Evolutionary conservation across 2,329 filamentous ascomycete species (phyloP).

Genomic region (Pseudogymnoascus sp.): DNA sequence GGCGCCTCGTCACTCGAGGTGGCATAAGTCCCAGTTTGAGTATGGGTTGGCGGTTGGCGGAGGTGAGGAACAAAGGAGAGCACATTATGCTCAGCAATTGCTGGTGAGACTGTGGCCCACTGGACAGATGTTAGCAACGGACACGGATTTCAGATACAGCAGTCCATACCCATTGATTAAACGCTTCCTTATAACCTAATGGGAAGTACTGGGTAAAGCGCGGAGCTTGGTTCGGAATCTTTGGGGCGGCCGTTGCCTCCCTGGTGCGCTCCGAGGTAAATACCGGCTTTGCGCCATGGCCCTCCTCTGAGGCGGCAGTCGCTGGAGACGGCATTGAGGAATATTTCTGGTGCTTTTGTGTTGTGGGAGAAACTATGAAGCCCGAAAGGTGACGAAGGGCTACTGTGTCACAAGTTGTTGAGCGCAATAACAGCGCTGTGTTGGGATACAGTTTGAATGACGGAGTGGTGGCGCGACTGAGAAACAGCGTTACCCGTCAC

Average conservation of each 20-base stretch:
- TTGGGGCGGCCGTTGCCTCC: slow-evolving; percentile 19
- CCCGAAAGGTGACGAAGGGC: slow-evolving; percentile 25
- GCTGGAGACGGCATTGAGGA: slow-evolving; percentile 28
- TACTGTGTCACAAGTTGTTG: slow-evolving; percentile 22
- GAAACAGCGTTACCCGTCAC: slow-evolving; percentile 16
- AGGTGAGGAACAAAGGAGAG: slow-evolving; percentile 80
- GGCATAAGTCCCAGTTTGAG: slow-evolving; percentile 48
- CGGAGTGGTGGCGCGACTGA: slow-evolving; percentile 12
- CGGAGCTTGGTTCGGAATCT: slow-evolving; percentile 25
- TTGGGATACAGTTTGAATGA: slow-evolving; percentile 30
- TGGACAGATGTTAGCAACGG: slow-evolving; percentile 32
- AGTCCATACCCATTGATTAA: slow-evolving; percentile 72
- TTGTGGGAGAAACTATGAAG: slow-evolving; percentile 20
- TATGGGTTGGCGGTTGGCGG: slow-evolving; percentile 51
- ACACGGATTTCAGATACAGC: not conserved
- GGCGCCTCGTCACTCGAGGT: slow-evolving; percentile 35
- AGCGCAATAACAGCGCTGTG: slow-evolving; percentile 28
- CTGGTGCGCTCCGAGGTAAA: slow-evolving; percentile 41
- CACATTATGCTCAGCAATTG: slow-evolving; percentile 79
- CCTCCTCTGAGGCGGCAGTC: slow-evolving; percentile 27
- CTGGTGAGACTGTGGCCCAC: slow-evolving; percentile 82
- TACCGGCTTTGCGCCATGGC: slow-evolving; percentile 31
- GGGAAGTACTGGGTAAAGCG: slow-evolving; percentile 57
- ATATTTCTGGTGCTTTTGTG: slow-evolving; percentile 16
- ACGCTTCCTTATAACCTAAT: slow-evolving; percentile 83